phyloP scores from a whole-genome alignment of 345 rosid species.

The Anastatica hierochuntica region DNA sequence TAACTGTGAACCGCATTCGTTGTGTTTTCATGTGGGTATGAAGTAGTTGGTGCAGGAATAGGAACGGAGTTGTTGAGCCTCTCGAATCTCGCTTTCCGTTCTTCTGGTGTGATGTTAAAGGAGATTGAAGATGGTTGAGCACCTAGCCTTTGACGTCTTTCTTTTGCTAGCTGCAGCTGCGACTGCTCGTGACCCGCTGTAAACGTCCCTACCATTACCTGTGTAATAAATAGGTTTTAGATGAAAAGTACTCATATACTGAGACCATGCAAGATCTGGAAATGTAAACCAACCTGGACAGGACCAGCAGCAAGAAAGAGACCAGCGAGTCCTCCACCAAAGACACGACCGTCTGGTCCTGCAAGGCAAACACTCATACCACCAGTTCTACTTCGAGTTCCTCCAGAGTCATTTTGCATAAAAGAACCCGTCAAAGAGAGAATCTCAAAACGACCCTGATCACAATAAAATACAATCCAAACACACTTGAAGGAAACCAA shows the following conservation, averaged over 20 bases:
- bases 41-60: neutral
- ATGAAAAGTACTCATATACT: too few relatives aligned
- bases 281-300: constrained; percentile 48
- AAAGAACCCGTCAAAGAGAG: constrained; percentile 81
- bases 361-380: constrained; percentile 91
- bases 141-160: constrained; percentile 15
- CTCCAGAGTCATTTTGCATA: constrained; percentile 58
- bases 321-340: constrained; percentile 92
- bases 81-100: constrained; percentile 19
- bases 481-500: neutral
- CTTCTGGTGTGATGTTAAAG: constrained; percentile 20
- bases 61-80: constrained; percentile 18
- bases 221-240: neutral
- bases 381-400: constrained; percentile 73
- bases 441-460: constrained; percentile 88
- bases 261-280: neutral
- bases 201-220: constrained; percentile 26
- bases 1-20: constrained; percentile 8
- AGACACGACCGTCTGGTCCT: constrained; percentile 84
- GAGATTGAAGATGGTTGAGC: constrained; percentile 18
- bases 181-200: constrained; percentile 19
- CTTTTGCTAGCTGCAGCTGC: constrained; percentile 11
- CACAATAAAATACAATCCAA: neutral
- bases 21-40: constrained; percentile 18
- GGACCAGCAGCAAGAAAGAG: constrained; percentile 82